Evolutionary conservation across 306 rosid genomes (phyloP).

Genomic region (Acmispon strigosus): DNA sequence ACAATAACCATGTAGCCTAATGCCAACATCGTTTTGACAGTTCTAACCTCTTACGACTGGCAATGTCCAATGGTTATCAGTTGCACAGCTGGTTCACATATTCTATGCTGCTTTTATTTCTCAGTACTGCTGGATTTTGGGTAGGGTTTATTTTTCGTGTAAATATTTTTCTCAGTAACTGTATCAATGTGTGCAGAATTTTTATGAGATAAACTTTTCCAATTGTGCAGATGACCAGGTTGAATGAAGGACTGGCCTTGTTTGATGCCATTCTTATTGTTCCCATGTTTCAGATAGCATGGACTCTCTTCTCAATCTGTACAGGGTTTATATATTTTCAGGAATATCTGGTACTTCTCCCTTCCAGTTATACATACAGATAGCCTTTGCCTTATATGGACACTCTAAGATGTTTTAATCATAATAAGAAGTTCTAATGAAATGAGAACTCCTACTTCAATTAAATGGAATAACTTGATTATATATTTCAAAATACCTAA

Average conservation of each 20-base stretch:
- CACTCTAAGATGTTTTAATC: background rate
- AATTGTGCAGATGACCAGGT: slow-evolving; percentile 90
- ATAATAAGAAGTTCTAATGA: background rate
- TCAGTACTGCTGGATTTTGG: slow-evolving; percentile 99
- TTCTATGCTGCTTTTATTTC: slow-evolving; percentile 86
- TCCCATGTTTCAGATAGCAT: slow-evolving; percentile 97
- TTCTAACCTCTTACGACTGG: slow-evolving; percentile 81
- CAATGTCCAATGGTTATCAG: slow-evolving; percentile 80
- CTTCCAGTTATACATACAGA: background rate
- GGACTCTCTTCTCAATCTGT: slow-evolving; percentile 97
- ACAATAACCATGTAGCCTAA: background rate
- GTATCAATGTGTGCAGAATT: background rate
- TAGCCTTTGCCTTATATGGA: background rate
- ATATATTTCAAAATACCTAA: background rate
- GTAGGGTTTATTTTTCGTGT: slow-evolving; percentile 68
- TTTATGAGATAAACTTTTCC: background rate
- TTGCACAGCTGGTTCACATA: slow-evolving; percentile 97
- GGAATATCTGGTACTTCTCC: slow-evolving; percentile 77
- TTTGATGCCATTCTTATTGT: slow-evolving; percentile 98
- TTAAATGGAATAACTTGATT: background rate
- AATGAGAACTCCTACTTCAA: background rate
- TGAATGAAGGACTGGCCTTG: slow-evolving; percentile 92
- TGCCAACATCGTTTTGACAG: slow-evolving; percentile 29
- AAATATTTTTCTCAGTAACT: slow-evolving; percentile 50
- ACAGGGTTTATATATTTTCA: slow-evolving; percentile 94